Evolutionary conservation across 768 basidiomycete genomes (phyloP).

Genomic region (Exsudoporus frostii): DNA sequence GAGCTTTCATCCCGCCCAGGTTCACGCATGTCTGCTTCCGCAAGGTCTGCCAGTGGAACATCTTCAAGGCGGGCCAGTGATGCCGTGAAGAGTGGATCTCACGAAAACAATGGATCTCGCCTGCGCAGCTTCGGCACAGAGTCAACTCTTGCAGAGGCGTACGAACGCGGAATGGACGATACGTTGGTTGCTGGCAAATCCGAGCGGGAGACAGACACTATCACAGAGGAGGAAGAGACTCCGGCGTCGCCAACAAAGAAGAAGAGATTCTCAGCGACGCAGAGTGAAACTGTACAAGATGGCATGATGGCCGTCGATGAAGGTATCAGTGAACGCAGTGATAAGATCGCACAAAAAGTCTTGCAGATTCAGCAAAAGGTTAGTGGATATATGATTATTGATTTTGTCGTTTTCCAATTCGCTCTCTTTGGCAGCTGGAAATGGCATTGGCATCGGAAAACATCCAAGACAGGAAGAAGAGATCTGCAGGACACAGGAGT

Average conservation of each 20-base stretch:
- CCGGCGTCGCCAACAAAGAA: constrained; percentile 46
- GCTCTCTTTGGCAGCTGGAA: constrained; percentile 54
- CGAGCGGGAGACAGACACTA: constrained; percentile 50
- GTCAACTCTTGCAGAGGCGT: constrained; percentile 73
- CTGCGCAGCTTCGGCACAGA: constrained; percentile 76
- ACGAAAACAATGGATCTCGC: constrained; percentile 31
- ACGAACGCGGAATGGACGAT: constrained; percentile 44
- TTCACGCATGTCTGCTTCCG: constrained; percentile 62
- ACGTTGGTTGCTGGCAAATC: constrained; percentile 34
- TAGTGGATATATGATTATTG: constrained; percentile 15
- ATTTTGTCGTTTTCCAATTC: constrained; percentile 4
- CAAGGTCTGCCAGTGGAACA: constrained; percentile 41
- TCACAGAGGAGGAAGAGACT: constrained; percentile 55
- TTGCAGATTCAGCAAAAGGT: constrained; percentile 91
- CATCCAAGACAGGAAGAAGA: constrained; percentile 32
- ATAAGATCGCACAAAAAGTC: constrained; percentile 86
- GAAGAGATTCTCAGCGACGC: constrained; percentile 79
- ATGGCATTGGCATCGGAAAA: constrained; percentile 64
- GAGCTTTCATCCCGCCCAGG: constrained; percentile 58
- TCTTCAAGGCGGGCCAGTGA: constrained; percentile 64
- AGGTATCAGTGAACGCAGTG: constrained; percentile 79
- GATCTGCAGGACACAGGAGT: constrained; percentile 23
- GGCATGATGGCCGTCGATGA: constrained; percentile 86
- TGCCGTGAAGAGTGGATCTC: constrained; percentile 41
- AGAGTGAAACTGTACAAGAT: constrained; percentile 62